Percentiles rank a stretch among this genome's conserved stretches.
phyloP scores from a whole-genome alignment of 805 yeast genomes.

The Candida suzukii region DNA sequence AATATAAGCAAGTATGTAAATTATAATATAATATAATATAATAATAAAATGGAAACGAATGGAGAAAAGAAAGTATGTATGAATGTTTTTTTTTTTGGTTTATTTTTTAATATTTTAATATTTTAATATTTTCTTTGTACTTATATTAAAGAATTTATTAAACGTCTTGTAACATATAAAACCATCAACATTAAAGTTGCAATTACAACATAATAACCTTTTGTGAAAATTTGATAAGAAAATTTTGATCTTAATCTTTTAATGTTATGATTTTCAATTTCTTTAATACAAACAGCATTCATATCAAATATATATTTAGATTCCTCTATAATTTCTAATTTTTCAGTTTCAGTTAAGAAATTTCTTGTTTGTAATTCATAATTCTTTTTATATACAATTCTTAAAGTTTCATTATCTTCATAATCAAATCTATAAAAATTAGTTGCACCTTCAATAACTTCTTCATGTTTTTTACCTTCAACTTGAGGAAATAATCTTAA shows the following conservation, averaged over 20 bases:
- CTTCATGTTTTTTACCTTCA: slow-evolving; percentile 57
- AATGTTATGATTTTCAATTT: slow-evolving; percentile 62
- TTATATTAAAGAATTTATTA: slow-evolving; percentile 11
- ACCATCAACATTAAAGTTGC: slow-evolving; percentile 22
- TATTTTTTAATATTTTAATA: not conserved
- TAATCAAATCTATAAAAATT: slow-evolving; percentile 63
- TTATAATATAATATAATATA: too few species aligned
- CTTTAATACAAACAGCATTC: slow-evolving; percentile 53
- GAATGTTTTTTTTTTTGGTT: too few species aligned
- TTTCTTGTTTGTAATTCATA: slow-evolving; percentile 74
- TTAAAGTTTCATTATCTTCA: slow-evolving; percentile 57
- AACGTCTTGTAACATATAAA: slow-evolving; percentile 20
- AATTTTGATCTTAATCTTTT: slow-evolving; percentile 46
- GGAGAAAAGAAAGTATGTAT: not conserved
- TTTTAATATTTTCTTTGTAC: too few species aligned
- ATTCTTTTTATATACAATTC: slow-evolving; percentile 63
- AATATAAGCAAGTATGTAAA: too few species aligned
- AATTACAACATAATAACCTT: slow-evolving; percentile 41
- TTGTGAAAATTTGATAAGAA: slow-evolving; percentile 45
- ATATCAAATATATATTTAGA: slow-evolving; percentile 57
- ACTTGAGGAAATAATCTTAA: slow-evolving; percentile 71
- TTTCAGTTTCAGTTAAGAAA: slow-evolving; percentile 62
- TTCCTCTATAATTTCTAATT: slow-evolving; percentile 62
- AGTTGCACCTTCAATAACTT: slow-evolving; percentile 55
- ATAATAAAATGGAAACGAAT: too few species aligned